phyloP scores from a whole-genome alignment of 352 stramenopile species.

The Globisporangium uncinulatum region DNA sequence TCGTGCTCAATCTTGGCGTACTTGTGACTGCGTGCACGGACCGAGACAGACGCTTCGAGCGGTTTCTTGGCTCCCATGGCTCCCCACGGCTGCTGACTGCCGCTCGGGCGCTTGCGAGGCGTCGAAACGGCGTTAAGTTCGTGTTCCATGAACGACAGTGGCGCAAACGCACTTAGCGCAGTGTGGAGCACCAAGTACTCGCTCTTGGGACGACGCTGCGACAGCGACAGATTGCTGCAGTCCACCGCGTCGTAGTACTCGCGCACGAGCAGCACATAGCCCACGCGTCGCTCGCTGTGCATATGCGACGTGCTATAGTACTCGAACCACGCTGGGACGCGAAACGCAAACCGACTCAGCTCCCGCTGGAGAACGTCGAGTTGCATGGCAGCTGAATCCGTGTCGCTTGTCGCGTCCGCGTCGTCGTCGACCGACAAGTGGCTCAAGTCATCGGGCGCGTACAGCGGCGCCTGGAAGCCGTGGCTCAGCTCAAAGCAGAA shows the following conservation, averaged over 20 bases:
- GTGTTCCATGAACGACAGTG: conserved; percentile 33
- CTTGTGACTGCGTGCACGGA: conserved; percentile 23
- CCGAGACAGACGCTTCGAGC: conserved; percentile 29
- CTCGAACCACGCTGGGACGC: conserved; percentile 43
- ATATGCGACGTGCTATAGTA: conserved; percentile 38
- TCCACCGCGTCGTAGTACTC: conserved; percentile 7
- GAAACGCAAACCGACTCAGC: conserved; percentile 29
- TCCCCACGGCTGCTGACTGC: conserved; percentile 4
- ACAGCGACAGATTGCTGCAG: neutral
- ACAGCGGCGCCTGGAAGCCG: conserved; percentile 13
- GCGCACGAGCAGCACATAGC: conserved; percentile 35
- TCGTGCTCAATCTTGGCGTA: conserved; percentile 33
- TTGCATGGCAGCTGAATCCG: conserved; percentile 3
- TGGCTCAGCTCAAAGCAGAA: conserved; percentile 50
- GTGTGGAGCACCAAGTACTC: conserved; percentile 36
- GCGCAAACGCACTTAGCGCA: conserved; percentile 29
- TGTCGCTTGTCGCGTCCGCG: neutral
- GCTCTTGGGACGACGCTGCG: conserved; percentile 1
- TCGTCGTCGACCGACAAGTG: neutral
- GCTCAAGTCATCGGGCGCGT: neutral
- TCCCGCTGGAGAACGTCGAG: conserved; percentile 22
- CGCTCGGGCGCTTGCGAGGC: conserved; percentile 11
- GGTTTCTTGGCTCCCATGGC: conserved; percentile 11
- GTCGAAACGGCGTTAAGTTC: conserved; percentile 9
- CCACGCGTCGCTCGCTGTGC: conserved; percentile 37